Base-by-base conservation (phyloP, 768 basidiomycete genomes). In the Myochromella boudieri region DNA sequence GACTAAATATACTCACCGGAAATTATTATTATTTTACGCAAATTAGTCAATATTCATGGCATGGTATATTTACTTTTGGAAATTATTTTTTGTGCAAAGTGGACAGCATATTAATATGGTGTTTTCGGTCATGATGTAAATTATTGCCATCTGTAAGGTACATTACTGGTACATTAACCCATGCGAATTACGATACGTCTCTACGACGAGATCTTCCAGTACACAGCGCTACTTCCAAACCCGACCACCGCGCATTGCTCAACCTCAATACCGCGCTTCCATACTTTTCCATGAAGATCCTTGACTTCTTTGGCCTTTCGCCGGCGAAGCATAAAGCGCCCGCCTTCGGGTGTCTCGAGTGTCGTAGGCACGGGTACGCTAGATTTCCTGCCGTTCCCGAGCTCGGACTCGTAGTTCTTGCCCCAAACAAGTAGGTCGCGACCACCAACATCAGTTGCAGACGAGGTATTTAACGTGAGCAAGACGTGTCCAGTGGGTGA, bases 401-500 rank as follows among this genome's bases (percentile, higher is more conserved):
- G 74, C 61, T 91, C 87, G 49, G 77, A 84, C 26, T 84, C 78
- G 37, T 81, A 75, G 55, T 89, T 90, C 47, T 75, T 74, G 2
- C 90, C 90, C 87, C 86, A 91, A 0, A 71, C 76, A 34, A 85
- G 63, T 28, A 91, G 66, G 62, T 91, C 90, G 41, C 80, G 75
- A 2, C 85, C 82, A 11, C 73, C 76, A 31, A 77, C 76, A 9
- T 71, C 69, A 3, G 77, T 62, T 14, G 57, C 75, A 12, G 70
- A 69, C 4, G 65, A 57, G 6, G 88, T 87, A 50, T 91, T 81
- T 36, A 95, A 68, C 7, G 87, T 80, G 34, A 85, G 72, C 21
- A 92, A 70, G 40, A 88, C 78, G 63, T 95, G 92, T 0, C 90
- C 85, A 1, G 80, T 84, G 0, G 82, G 78, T 11, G 87, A 86